These are phyloP conservation scores for Penicillium argentinense DNA, from an alignment of 495 filamentous ascomycete species.

Conservation along the genomic window DNA sequence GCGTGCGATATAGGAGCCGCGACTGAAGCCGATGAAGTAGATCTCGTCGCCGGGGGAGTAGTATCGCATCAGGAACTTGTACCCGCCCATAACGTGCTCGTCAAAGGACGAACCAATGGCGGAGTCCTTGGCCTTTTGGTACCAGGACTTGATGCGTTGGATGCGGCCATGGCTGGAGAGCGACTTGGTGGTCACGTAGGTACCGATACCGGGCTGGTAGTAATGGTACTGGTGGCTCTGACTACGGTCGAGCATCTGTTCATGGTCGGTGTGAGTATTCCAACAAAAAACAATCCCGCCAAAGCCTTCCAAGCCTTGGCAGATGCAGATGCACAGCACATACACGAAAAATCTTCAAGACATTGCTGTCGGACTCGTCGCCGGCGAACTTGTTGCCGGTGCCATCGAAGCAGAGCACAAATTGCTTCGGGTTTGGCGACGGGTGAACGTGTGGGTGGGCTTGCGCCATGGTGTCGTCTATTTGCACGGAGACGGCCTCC, in stretches of 20 bases:
- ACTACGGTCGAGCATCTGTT: conserved; percentile 55
- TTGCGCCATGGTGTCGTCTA: conserved; percentile 8
- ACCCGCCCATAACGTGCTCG: conserved; percentile 80
- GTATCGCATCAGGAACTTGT: conserved; percentile 87
- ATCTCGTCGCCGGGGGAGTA: conserved; percentile 80
- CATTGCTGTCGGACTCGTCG: conserved; percentile 81
- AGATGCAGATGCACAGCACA: no score
- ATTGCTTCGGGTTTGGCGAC: conserved; percentile 41
- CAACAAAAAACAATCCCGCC: not conserved
- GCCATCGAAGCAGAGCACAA: conserved; percentile 87
- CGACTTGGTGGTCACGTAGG: conserved; percentile 69
- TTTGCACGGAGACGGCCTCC: not conserved
- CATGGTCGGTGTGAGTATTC: not conserved
- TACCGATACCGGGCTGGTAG: conserved; percentile 73
- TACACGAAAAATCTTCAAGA: conserved; percentile 77
- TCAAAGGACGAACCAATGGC: conserved; percentile 83
- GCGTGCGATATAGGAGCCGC: conserved; percentile 83
- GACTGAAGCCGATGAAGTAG: conserved; percentile 79
- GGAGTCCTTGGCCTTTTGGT: conserved; percentile 79
- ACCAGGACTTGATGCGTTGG: conserved; percentile 71
- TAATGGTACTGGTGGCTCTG: conserved; percentile 47
- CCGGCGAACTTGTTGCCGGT: conserved; percentile 86
- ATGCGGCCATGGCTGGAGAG: conserved; percentile 63
- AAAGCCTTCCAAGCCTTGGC: not conserved
- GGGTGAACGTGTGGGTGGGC: conserved; percentile 13